These are phyloP conservation scores for Apiospora rasikravindrae DNA, from an alignment of 2,329 filamentous ascomycete genomes.

Conservation along the genomic window DNA sequence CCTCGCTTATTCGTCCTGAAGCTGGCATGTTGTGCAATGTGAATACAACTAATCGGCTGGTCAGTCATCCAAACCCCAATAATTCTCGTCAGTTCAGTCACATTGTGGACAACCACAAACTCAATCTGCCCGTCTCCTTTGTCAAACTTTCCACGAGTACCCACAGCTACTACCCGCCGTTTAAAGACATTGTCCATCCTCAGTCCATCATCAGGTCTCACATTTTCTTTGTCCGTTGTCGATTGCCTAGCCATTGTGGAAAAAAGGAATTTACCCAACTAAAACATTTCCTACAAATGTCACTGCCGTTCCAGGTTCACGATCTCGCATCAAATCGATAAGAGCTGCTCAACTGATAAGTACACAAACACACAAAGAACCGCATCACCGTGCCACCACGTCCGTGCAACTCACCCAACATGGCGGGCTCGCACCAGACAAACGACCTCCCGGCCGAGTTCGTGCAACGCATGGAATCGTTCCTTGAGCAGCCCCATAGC, in stretches of 20 bases:
- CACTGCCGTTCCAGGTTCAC: neutral
- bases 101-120: constrained; percentile 6
- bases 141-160: neutral
- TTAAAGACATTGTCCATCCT: neutral
- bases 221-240: neutral
- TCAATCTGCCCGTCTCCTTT: neutral
- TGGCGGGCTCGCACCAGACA: neutral
- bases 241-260: neutral
- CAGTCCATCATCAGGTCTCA: neutral
- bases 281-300: neutral
- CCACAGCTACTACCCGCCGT: neutral
- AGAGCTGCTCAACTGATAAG: neutral
- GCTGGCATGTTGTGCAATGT: neutral
- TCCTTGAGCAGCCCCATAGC: neutral
- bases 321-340: neutral
- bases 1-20: neutral
- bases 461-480: neutral
- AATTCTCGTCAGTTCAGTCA: neutral
- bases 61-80: neutral
- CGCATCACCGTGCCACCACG: neutral
- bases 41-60: neutral
- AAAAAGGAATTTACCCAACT: neutral
- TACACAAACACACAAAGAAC: neutral
- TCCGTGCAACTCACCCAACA: neutral
- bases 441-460: neutral